A percentile compares a stretch with the other conserved stretches of the same genome.
These are phyloP conservation scores for Tilletia indica DNA, from an alignment of 1,284 basidiomycete species.

Conservation along the genomic window DNA sequence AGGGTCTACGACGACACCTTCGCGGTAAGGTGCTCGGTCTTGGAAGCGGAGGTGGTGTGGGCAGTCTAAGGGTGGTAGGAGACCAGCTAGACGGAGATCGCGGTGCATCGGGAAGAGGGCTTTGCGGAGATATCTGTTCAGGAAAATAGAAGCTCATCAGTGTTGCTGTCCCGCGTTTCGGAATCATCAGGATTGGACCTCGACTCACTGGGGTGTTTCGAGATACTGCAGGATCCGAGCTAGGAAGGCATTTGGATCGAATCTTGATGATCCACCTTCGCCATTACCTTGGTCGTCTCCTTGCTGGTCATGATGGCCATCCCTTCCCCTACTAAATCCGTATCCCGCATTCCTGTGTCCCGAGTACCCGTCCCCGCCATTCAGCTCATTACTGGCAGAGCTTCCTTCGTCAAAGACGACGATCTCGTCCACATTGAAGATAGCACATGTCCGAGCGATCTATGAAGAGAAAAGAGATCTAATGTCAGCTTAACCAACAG, in stretches of 20 bases:
- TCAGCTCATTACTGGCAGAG: slow-evolving; percentile 22
- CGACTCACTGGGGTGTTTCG: slow-evolving; percentile 52
- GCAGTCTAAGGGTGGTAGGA: slow-evolving; percentile 54
- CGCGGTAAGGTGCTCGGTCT: slow-evolving; percentile 48
- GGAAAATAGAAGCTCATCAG: no score
- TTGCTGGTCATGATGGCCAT: slow-evolving; percentile 3
- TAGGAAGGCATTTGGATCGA: slow-evolving; percentile 47
- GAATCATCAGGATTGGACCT: background rate
- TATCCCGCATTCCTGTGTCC: no score
- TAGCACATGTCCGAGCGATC: slow-evolving; percentile 53
- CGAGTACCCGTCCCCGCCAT: slow-evolving; percentile 26
- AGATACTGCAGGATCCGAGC: slow-evolving; percentile 53
- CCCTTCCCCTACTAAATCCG: slow-evolving; percentile 5
- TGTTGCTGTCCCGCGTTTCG: background rate
- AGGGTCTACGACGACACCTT: slow-evolving; percentile 42
- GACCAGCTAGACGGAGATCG: slow-evolving; percentile 50
- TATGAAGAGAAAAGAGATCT: slow-evolving; percentile 9
- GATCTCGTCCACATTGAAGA: slow-evolving; percentile 55
- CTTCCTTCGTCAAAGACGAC: slow-evolving; percentile 45
- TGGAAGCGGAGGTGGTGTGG: slow-evolving; percentile 53
- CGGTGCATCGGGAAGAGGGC: slow-evolving; percentile 54
- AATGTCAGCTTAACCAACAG: background rate
- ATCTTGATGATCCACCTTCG: slow-evolving; percentile 10
- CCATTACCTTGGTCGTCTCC: slow-evolving; percentile 8
- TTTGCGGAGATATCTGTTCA: slow-evolving; percentile 46